A percentile compares a stretch with the other conserved stretches of the same genome.
Evolutionary conservation across 1,284 basidiomycete species (phyloP).

Genomic region (Pisolithus thermaeus): DNA sequence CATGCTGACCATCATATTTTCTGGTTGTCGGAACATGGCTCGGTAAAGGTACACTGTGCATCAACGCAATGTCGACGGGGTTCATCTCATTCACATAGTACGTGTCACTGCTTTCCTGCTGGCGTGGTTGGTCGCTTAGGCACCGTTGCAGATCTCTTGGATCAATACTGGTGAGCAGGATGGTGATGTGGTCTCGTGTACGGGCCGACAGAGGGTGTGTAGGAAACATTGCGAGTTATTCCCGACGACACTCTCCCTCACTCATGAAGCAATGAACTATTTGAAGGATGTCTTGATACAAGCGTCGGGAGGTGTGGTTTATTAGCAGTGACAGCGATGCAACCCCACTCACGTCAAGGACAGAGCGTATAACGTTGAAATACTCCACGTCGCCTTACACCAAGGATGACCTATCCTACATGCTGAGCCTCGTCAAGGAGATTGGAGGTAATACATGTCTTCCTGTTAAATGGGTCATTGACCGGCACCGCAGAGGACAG

Average conservation of each 20-base stretch:
- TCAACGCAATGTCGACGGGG: conserved; percentile 14
- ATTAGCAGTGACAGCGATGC: not conserved
- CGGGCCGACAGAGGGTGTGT: not conserved
- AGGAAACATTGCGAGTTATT: conserved; percentile 29
- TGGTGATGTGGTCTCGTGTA: not conserved
- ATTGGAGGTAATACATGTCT: conserved; percentile 13
- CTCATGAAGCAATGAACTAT: conserved; percentile 13
- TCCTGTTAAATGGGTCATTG: not conserved
- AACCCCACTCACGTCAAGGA: not conserved
- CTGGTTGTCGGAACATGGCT: conserved; percentile 20
- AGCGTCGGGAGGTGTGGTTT: conserved; percentile 22
- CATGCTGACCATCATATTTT: conserved; percentile 23
- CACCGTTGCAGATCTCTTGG: conserved; percentile 19
- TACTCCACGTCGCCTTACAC: conserved; percentile 28
- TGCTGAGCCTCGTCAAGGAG: conserved; percentile 27
- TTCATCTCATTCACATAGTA: conserved; percentile 18
- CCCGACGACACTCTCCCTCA: conserved; percentile 19
- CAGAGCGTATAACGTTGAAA: conserved; percentile 25
- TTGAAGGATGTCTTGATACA: conserved; percentile 22
- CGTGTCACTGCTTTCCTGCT: conserved; percentile 4
- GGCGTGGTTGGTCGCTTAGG: conserved; percentile 2
- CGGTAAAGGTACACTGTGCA: conserved; percentile 16
- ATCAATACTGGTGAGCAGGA: conserved; percentile 24
- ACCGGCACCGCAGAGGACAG: conserved; percentile 4
- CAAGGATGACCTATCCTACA: conserved; percentile 18